A percentile compares a stretch with the other conserved stretches of the same genome.
These are phyloP conservation scores for Termitomyces sp. DNA, from an alignment of 768 basidiomycete species.

Conservation along the genomic window DNA sequence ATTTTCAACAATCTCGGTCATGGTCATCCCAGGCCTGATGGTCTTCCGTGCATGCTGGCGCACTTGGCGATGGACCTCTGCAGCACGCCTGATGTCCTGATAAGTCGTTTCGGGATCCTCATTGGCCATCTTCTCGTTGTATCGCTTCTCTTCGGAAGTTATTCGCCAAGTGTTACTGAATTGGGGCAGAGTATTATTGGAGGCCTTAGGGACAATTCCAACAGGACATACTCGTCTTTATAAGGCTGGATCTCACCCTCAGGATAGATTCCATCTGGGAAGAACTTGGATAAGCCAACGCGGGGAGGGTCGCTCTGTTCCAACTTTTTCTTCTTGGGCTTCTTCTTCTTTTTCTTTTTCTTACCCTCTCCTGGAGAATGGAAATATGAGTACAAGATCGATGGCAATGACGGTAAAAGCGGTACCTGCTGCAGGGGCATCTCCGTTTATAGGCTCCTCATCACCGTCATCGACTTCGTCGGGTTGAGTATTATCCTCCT, in stretches of 20 bases:
- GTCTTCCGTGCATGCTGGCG: slow-evolving; percentile 74
- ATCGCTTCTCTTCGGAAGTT: slow-evolving; percentile 87
- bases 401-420: slow-evolving; percentile 3
- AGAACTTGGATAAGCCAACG: slow-evolving; percentile 85
- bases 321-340: slow-evolving; percentile 78
- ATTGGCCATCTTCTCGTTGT: slow-evolving; percentile 71
- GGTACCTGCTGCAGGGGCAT: slow-evolving; percentile 15
- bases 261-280: slow-evolving; percentile 81
- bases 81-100: slow-evolving; percentile 83
- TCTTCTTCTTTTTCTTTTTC: slow-evolving; percentile 95
- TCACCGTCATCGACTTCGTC: slow-evolving; percentile 22
- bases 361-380: slow-evolving; percentile 45
- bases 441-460: slow-evolving; percentile 16
- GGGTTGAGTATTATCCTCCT: slow-evolving; percentile 1
- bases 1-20: slow-evolving; percentile 90
- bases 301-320: slow-evolving; percentile 92
- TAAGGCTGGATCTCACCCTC: slow-evolving; percentile 92
- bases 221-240: slow-evolving; percentile 74
- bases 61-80: slow-evolving; percentile 95
- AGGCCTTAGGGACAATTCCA: neutral
- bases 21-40: slow-evolving; percentile 90
- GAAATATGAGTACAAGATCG: neutral
- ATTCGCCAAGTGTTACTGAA: slow-evolving; percentile 84
- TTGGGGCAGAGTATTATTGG: neutral
- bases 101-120: slow-evolving; percentile 86